Base-by-base conservation (phyloP, 106 monocot species). In the Triglochin maritima region DNA sequence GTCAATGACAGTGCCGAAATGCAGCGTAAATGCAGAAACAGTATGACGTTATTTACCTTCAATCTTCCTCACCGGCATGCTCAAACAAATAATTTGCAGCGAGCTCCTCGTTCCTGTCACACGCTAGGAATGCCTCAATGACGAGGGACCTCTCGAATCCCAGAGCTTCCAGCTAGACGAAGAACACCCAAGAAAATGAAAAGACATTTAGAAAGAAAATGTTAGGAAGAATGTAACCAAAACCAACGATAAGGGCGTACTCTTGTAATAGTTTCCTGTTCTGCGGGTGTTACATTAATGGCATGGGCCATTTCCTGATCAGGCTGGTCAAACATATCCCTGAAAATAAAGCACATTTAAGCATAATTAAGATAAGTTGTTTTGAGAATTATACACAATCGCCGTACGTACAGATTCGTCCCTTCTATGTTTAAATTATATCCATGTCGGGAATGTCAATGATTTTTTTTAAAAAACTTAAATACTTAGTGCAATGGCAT, bases 21-120 rank as follows among this genome's bases (percentile, higher is more conserved):
- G 29, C 29, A 29, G 29, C 29, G 29, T 29, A 29, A 29, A 29
- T 29, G 29, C 29, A 29, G 29, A 0, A 1, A 29, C 29, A 29
- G 29, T 29, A 29, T 29, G 29, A 29, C 29, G 29, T 29, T 29
- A 29, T 29, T 29, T 29, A 71, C 72, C 57, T 69, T 81, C 66
- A 87, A 73, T 90, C 90, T 63, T 95, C 95, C 50, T 98, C 96
- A 46, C 72, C 85, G 10, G 85, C 81, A 81, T 98, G 85, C 61
- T 98, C 96, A 66, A 91, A 71, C 16, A 98, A 63, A 77, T 98
- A 98, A 68, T 98, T 98, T 54, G 88, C 96, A 1, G 96, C 96
- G 67, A 91, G 52, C 64, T 98, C 79, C 76, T 98, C 96, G 68
- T 98, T 86, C 80, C 86, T 83, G 64, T 98, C 91, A 68, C 96